These are phyloP conservation scores for Aspergillus sp. DNA, from an alignment of 2,329 filamentous ascomycete genomes.

Conservation along the genomic window DNA sequence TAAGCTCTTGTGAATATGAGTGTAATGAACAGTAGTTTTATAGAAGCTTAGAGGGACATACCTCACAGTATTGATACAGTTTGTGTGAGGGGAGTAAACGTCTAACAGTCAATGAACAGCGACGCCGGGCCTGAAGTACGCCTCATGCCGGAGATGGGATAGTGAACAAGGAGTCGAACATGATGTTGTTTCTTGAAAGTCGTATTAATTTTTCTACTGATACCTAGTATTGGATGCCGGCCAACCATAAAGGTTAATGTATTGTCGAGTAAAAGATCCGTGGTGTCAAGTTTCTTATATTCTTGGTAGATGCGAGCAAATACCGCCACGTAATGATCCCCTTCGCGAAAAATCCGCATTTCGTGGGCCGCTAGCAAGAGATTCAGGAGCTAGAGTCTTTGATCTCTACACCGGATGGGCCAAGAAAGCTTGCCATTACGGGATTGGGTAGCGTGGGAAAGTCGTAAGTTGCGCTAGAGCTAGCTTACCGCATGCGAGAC, in stretches of 20 bases:
- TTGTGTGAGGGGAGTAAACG: no score
- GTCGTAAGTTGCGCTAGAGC: background rate
- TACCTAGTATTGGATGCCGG: background rate
- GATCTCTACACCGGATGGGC: background rate
- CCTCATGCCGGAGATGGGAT: no score
- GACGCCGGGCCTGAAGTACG: no score
- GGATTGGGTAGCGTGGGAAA: background rate
- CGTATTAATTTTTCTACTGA: no score
- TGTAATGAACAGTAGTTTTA: no score
- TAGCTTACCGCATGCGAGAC: conserved; percentile 11
- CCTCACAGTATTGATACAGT: no score
- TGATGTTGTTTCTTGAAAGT: no score
- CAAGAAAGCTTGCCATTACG: background rate
- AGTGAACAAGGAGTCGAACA: no score
- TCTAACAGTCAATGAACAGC: no score
- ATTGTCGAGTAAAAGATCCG: background rate
- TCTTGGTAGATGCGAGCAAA: conserved; percentile 8
- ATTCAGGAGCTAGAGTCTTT: background rate
- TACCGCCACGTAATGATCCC: conserved; percentile 10
- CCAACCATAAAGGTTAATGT: background rate
- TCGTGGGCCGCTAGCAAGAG: background rate
- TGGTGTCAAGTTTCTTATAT: background rate
- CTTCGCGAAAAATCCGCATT: conserved; percentile 13
- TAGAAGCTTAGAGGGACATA: no score
- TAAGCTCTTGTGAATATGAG: no score